Base-by-base conservation (phyloP, 192 early-diverging fungal genomes). In the Coemansia sp. region DNA sequence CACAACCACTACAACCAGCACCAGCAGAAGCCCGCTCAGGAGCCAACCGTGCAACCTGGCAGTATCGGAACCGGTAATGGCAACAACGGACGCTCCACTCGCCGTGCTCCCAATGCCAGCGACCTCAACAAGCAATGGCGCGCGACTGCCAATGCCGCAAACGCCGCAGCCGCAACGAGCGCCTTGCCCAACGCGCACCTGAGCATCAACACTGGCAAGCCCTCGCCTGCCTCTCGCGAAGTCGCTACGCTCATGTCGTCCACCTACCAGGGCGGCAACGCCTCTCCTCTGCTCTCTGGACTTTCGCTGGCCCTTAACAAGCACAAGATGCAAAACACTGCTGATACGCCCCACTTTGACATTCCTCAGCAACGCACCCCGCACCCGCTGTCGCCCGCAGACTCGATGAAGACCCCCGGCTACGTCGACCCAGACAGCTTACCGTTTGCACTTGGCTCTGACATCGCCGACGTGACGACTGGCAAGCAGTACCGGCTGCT, bases 61-160 rank as follows among this genome's bases (percentile, higher is more conserved):
- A 62, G 37, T 10, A 45, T 62, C 10, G 53, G 23, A n/a, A 42
- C 4, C 25, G 15, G 57, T 65, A 50, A 48, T 25, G 44, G 32
- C 48, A 62, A 23, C 72, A 68, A 70, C 34, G 63, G 37, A 25
- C 68, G 68, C 63, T 70, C 80, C 48, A 53, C 63, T 36, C 80
- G 80, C 61, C 80, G 80, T 45, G 65, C 55, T 31, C 74, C 80
- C 60, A 83, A 83, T 60, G 67, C 75, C 34, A 65, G 53, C 67
- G 68, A 75, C 69, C 66, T 77, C 69, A 77, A 68, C 79, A 75
- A 77, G 73, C 80, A 77, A 57, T 83, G 80, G 80, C 80, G 80
- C 48, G 69, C 75, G 2, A 58, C 66, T 29, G 69, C 55, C 31
- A 58, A 62, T 55, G 58, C 72, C 51, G 36, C 46, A 19, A 58